These are phyloP conservation scores for Lachnellula suecica DNA, from an alignment of 2,329 filamentous ascomycete species.

Conservation along the genomic window DNA sequence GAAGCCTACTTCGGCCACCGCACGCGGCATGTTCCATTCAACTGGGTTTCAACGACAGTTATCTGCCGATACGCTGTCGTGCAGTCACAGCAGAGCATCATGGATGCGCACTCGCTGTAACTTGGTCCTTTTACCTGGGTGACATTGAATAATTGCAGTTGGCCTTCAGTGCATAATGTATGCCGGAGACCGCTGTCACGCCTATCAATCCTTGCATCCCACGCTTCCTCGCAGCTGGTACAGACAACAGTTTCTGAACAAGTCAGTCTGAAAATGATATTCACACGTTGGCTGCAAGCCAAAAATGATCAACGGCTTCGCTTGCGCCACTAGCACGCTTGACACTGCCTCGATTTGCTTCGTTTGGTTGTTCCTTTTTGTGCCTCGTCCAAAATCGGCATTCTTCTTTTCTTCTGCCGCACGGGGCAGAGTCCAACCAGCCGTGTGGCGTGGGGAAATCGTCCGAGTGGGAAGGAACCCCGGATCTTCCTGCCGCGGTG, in stretches of 20 bases:
- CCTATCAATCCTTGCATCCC: background rate
- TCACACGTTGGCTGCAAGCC: no score
- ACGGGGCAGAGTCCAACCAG: no score
- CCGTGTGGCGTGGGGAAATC: constrained; percentile 14
- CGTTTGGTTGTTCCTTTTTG: background rate
- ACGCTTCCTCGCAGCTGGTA: background rate
- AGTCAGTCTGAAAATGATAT: background rate
- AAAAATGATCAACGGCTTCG: background rate
- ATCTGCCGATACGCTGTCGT: background rate
- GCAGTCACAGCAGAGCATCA: background rate
- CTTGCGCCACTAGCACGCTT: background rate
- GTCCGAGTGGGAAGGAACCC: constrained; percentile 13
- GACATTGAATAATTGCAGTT: background rate
- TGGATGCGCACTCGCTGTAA: background rate
- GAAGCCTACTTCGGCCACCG: background rate
- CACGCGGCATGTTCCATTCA: background rate
- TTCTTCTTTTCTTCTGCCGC: constrained; percentile 9
- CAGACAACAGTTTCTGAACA: no score
- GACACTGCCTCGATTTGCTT: background rate
- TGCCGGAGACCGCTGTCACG: background rate
- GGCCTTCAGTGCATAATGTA: background rate
- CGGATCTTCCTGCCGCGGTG: constrained; percentile 4
- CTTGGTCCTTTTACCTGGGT: background rate
- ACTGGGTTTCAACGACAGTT: constrained; percentile 1
- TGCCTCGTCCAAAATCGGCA: background rate